Percentiles rank a stretch among this genome's conserved stretches.
These are phyloP conservation scores for Phalaenopsis hybrid DNA, from an alignment of 116 monocot species.

Conservation along the genomic window DNA sequence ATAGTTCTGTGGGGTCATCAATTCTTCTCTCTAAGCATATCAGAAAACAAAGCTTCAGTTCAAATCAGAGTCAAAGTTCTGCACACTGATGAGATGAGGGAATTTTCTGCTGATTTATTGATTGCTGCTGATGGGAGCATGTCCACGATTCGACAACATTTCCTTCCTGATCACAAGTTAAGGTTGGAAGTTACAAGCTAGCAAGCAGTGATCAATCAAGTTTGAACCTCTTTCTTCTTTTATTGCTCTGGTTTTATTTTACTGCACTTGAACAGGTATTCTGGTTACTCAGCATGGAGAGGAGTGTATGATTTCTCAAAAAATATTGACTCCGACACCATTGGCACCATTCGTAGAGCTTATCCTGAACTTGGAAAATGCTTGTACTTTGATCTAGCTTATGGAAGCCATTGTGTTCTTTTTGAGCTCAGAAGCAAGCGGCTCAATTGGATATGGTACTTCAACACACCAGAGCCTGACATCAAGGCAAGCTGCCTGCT, in stretches of 20 bases:
- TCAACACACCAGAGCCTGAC: conserved; percentile 61
- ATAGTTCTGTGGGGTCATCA: conserved; percentile 10
- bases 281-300: conserved; percentile 82
- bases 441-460: conserved; percentile 86
- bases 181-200: conserved; percentile 6
- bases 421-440: conserved; percentile 61
- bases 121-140: conserved; percentile 20
- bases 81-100: conserved; percentile 9
- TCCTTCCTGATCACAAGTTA: conserved; percentile 19
- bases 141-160: conserved; percentile 16
- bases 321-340: conserved; percentile 31
- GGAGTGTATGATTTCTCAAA: conserved; percentile 68
- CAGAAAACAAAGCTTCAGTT: no score
- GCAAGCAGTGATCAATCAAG: no score
- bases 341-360: conserved; percentile 33
- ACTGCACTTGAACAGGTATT: conserved; percentile 35
- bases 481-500: no score
- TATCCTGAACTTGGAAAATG: conserved; percentile 72
- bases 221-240: no score
- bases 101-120: conserved; percentile 13
- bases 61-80: no score
- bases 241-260: no score
- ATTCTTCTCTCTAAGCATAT: background rate
- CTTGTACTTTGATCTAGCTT: conserved; percentile 68
- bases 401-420: conserved; percentile 58